Percentiles rank a stretch among this genome's conserved stretches.
phyloP scores from a whole-genome alignment of 2,329 filamentous ascomycete genomes.

The Claviceps sp. region DNA sequence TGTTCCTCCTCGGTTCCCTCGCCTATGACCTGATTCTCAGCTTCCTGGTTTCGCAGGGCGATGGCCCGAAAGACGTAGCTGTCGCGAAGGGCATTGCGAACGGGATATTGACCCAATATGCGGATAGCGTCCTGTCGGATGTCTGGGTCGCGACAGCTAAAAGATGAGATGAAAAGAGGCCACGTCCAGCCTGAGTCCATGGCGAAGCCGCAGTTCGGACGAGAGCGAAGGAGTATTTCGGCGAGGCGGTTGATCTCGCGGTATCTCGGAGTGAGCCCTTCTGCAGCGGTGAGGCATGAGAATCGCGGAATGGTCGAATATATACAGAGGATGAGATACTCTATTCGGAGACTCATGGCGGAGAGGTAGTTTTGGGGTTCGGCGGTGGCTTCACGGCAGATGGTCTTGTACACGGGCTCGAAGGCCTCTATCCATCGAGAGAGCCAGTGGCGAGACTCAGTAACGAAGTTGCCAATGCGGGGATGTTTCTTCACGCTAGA shows the following conservation, averaged over 20 bases:
- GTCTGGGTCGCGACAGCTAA: conserved; percentile 25
- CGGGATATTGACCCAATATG: conserved; percentile 26
- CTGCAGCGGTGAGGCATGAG: conserved; percentile 21
- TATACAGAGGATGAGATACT: conserved; percentile 28
- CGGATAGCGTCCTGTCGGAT: conserved; percentile 27
- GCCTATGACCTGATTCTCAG: conserved; percentile 19
- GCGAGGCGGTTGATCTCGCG: conserved; percentile 26
- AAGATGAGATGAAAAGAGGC: conserved; percentile 28
- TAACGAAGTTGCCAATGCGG: conserved; percentile 19
- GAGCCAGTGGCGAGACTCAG: conserved; percentile 24
- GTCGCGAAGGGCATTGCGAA: conserved; percentile 30
- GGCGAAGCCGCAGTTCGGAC: conserved; percentile 26
- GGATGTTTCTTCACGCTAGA: conserved; percentile 18
- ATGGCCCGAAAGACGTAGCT: conserved; percentile 27
- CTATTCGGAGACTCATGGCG: conserved; percentile 27
- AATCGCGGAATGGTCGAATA: conserved; percentile 26
- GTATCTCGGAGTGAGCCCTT: conserved; percentile 27
- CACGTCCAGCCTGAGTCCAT: conserved; percentile 34
- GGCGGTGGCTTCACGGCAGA: conserved; percentile 12
- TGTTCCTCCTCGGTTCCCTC: conserved; percentile 23
- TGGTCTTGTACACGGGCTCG: conserved; percentile 20
- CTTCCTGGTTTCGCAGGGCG: conserved; percentile 22
- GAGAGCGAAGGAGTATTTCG: conserved; percentile 22
- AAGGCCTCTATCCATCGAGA: conserved; percentile 27
- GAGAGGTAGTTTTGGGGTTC: conserved; percentile 18